Conservation (phyloP, 2,329 filamentous ascomycete species). For the Fusarium humuli region DNA sequence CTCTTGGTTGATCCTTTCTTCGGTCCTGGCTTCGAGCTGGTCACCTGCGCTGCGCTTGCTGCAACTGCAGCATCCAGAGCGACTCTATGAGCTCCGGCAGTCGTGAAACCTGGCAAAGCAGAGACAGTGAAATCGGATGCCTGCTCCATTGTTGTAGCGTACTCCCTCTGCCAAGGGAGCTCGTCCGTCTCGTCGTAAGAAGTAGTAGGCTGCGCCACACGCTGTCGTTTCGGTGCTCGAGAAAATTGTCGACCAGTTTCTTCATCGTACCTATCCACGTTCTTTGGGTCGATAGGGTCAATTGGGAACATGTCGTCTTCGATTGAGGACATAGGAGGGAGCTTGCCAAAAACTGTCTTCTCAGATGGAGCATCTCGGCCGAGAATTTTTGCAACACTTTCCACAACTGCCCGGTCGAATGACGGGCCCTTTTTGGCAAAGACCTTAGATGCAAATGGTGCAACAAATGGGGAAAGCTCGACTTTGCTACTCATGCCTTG, state of each 20-base stretch:
- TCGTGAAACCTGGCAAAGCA: constrained; percentile 70
- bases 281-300: constrained; percentile 64
- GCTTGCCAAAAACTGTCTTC: constrained; percentile 63
- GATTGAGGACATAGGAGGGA: constrained; percentile 65
- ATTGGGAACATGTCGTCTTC: constrained; percentile 78
- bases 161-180: constrained; percentile 57
- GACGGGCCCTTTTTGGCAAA: constrained; percentile 75
- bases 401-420: constrained; percentile 71
- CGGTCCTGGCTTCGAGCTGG: constrained; percentile 31
- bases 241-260: constrained; percentile 33
- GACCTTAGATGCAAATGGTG: constrained; percentile 55
- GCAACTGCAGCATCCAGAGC: constrained; percentile 47
- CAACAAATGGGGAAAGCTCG: constrained; percentile 78
- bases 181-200: constrained; percentile 39
- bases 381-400: constrained; percentile 78
- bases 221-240: constrained; percentile 49
- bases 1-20: constrained; percentile 49
- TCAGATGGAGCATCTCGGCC: constrained; percentile 69
- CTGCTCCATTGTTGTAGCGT: constrained; percentile 72
- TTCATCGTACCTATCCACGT: constrained; percentile 36
- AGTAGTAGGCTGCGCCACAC: constrained; percentile 33
- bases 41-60: constrained; percentile 30
- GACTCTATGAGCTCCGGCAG: constrained; percentile 66
- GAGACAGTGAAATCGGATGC: constrained; percentile 69
- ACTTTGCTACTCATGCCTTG: constrained; percentile 68